phyloP scores from a whole-genome alignment of 1,284 basidiomycete species.

The Leccinum pachyderme region DNA sequence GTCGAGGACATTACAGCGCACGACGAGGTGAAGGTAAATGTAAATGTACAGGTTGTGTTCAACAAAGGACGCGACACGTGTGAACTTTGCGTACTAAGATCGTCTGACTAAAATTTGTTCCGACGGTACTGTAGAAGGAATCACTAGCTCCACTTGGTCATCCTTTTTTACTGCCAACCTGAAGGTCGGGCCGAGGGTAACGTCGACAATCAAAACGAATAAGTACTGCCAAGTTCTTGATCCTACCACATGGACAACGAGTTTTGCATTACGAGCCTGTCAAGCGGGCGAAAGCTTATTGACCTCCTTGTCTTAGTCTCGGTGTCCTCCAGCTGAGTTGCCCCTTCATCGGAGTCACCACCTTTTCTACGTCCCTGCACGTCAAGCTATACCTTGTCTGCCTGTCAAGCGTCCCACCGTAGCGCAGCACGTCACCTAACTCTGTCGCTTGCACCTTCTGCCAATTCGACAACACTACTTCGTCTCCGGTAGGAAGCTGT shows the following conservation, averaged over 20 bases:
- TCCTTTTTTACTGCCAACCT: too few relatives aligned
- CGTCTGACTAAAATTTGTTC: not conserved
- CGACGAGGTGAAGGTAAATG: not conserved
- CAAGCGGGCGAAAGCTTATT: not conserved
- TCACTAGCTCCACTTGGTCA: too few relatives aligned
- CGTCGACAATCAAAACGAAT: too few relatives aligned
- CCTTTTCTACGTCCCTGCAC: conserved; percentile 78
- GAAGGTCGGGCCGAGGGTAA: too few relatives aligned
- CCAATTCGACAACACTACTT: conserved; percentile 56
- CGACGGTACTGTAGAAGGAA: not conserved
- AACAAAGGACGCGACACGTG: conserved; percentile 11
- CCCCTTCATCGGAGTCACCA: conserved; percentile 27
- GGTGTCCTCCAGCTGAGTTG: not conserved
- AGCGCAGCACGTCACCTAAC: conserved; percentile 38
- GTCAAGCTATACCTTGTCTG: conserved; percentile 78
- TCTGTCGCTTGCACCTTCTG: conserved; percentile 43
- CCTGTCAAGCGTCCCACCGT: conserved; percentile 54
- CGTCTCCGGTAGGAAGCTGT: conserved; percentile 20
- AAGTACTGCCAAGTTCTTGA: too few relatives aligned
- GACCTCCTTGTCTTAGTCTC: not conserved
- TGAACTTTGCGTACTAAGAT: conserved; percentile 10
- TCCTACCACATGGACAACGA: not conserved
- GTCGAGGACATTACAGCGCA: conserved; percentile 18
- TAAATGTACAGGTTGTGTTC: not conserved
- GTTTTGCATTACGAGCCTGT: not conserved